Evolutionary conservation across 75 land plant genomes (phyloP).

Genomic region (Pinus albicaulis): DNA sequence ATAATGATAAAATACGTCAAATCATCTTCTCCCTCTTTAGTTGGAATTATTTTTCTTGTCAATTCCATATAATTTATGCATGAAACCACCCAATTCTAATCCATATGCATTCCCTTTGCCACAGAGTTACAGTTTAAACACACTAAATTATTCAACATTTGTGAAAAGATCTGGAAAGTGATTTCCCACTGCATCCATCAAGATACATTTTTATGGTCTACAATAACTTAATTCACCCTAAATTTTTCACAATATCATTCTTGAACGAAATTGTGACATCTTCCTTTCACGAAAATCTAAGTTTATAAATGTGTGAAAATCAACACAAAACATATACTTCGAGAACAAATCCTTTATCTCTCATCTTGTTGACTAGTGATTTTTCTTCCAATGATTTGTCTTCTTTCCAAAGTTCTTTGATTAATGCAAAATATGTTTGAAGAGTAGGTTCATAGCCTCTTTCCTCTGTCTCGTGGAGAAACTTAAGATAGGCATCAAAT

Average conservation of each 20-base stretch:
- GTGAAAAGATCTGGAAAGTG: not conserved
- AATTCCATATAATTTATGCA: not conserved
- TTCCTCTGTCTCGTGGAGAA: constrained; percentile 44
- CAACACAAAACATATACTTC: not conserved
- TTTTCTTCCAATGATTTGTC: constrained; percentile 33
- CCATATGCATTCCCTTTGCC: not conserved
- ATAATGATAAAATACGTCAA: not conserved
- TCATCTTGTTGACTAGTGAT: constrained; percentile 27
- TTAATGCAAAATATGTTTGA: constrained; percentile 17
- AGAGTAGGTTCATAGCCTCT: constrained; percentile 25
- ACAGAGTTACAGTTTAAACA: not conserved
- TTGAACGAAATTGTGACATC: not conserved
- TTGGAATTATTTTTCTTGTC: not conserved
- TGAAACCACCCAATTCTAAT: not conserved
- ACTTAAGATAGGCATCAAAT: constrained; percentile 35
- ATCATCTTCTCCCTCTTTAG: not conserved
- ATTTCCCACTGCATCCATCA: not conserved
- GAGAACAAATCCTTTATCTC: constrained; percentile 14
- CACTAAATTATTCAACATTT: not conserved
- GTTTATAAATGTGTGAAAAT: not conserved
- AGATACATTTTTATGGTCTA: not conserved
- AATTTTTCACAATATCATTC: not conserved
- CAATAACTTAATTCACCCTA: not conserved
- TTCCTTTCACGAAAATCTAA: not conserved
- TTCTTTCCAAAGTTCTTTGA: constrained; percentile 29